Conservation (phyloP, 306 rosid genomes). For the Rosa lucieae region DNA sequence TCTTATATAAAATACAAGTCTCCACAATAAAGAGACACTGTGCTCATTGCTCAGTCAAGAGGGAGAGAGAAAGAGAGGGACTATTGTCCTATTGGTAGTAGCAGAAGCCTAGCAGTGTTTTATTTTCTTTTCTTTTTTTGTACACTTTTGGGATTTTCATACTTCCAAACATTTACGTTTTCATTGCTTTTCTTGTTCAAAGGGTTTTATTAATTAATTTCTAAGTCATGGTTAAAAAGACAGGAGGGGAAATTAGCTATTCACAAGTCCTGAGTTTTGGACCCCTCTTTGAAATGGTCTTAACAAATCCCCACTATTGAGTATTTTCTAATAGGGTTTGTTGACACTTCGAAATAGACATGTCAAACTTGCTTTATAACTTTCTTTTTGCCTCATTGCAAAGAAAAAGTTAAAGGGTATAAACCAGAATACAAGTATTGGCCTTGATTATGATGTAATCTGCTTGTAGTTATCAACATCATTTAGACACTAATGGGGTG, state of each 20-base stretch:
- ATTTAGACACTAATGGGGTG: neutral
- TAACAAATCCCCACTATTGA: conserved; percentile 10
- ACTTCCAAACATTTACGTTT: conserved; percentile 8
- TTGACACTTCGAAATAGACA: neutral
- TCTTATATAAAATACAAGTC: conserved; percentile 20
- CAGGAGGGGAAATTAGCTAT: neutral
- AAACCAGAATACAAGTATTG: neutral
- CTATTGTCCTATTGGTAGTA: neutral
- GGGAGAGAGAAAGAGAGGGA: neutral
- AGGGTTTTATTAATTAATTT: neutral
- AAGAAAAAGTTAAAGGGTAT: neutral
- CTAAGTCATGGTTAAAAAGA: neutral
- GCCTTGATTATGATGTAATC: neutral
- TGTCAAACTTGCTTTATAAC: conserved; percentile 7
- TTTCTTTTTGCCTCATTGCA: conserved; percentile 9
- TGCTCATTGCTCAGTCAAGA: conserved; percentile 15
- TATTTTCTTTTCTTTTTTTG: neutral
- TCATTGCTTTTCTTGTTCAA: neutral
- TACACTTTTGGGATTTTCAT: neutral
- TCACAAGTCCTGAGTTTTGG: neutral
- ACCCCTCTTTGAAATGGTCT: neutral
- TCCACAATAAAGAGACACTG: conserved; percentile 35
- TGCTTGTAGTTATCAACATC: neutral
- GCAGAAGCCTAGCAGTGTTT: neutral
- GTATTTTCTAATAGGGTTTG: conserved; percentile 5